Percentiles rank a stretch among this genome's conserved stretches.
Evolutionary conservation across 768 basidiomycete species (phyloP).

Genomic region (Mycena rebaudengoi): DNA sequence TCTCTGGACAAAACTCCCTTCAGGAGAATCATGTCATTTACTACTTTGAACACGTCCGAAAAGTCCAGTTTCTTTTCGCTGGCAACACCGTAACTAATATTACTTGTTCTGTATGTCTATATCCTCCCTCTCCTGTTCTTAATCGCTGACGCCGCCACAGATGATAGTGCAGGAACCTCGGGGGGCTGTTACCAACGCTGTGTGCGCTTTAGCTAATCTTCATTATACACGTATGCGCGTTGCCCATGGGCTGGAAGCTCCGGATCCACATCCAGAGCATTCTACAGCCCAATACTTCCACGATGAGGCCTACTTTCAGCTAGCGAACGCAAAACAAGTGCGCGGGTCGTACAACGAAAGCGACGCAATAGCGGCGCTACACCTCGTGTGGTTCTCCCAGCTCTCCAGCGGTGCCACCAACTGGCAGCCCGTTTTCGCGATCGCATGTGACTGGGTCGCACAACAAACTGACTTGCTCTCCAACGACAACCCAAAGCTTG

Average conservation of each 20-base stretch:
- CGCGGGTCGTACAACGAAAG: constrained; percentile 65
- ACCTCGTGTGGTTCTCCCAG: constrained; percentile 78
- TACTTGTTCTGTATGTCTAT: constrained; percentile 66
- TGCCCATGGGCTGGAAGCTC: constrained; percentile 67
- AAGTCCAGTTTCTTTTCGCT: constrained; percentile 71
- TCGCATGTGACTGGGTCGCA: constrained; percentile 80
- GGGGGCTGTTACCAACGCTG: constrained; percentile 75
- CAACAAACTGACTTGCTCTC: constrained; percentile 65
- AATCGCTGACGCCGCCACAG: constrained; percentile 35
- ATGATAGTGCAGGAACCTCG: constrained; percentile 71
- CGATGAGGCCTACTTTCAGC: constrained; percentile 71
- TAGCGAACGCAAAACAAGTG: constrained; percentile 62
- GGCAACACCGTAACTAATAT: constrained; percentile 68
- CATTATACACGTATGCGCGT: constrained; percentile 71
- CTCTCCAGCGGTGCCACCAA: constrained; percentile 72
- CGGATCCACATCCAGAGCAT: constrained; percentile 60
- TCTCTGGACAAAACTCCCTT: constrained; percentile 50
- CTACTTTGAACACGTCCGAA: constrained; percentile 78
- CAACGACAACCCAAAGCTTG: constrained; percentile 70
- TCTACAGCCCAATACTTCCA: constrained; percentile 72
- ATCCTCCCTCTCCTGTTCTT: neutral
- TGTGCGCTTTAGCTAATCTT: constrained; percentile 79
- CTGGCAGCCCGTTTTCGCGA: constrained; percentile 75
- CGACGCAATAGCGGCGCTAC: constrained; percentile 82
- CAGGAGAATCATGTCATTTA: constrained; percentile 72